A percentile compares a stretch with the other conserved stretches of the same genome.
phyloP scores from a whole-genome alignment of 768 basidiomycete species.

The Xerocomellus chrysenteron region DNA sequence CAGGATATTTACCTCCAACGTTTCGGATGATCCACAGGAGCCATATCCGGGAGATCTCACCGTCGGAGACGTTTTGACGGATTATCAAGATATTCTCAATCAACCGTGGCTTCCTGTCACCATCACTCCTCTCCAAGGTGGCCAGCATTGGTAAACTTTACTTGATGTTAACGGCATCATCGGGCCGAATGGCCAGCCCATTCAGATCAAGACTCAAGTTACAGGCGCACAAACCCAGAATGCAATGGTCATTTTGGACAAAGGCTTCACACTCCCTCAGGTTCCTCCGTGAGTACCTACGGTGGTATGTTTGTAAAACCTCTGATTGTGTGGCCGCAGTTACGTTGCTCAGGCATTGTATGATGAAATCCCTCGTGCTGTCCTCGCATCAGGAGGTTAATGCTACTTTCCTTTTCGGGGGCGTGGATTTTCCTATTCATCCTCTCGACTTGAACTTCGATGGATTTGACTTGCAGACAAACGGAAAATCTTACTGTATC shows the following conservation, averaged over 20 bases:
- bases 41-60: constrained; percentile 60
- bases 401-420: constrained; percentile 61
- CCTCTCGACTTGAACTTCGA: constrained; percentile 56
- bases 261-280: constrained; percentile 68
- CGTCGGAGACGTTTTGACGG: constrained; percentile 54
- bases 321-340: constrained; percentile 32
- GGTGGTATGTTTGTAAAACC: constrained; percentile 6
- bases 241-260: constrained; percentile 63
- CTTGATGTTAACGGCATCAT: constrained; percentile 62
- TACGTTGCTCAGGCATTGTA: constrained; percentile 62
- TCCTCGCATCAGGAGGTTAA: constrained; percentile 56
- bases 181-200: constrained; percentile 55
- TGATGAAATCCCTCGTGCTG: constrained; percentile 50
- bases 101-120: constrained; percentile 54
- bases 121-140: constrained; percentile 32
- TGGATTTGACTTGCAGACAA: constrained; percentile 11
- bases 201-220: constrained; percentile 48
- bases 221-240: constrained; percentile 42
- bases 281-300: constrained; percentile 44
- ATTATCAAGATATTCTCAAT: constrained; percentile 47
- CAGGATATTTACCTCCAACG: constrained; percentile 61
- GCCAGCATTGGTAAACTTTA: constrained; percentile 66
- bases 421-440: constrained; percentile 57
- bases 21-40: constrained; percentile 49
- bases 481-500: constrained; percentile 34